Evolutionary conservation across 1,284 basidiomycete species (phyloP).

Genomic region (Austroboletus olivaceoglutinosus): DNA sequence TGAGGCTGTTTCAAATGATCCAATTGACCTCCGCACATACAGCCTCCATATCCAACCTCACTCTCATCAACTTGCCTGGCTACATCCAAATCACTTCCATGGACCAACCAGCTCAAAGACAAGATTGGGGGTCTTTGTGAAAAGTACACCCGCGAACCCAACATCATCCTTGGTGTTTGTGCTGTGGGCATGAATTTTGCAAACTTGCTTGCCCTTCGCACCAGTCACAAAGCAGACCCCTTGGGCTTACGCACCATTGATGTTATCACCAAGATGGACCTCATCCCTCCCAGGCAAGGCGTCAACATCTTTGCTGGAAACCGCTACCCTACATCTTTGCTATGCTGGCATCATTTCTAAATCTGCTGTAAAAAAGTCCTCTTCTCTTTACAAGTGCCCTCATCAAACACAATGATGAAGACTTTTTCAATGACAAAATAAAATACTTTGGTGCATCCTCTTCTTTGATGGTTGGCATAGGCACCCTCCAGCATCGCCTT

Average conservation of each 20-base stretch:
- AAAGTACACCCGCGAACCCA: conserved; percentile 96
- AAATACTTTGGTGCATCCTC: conserved; percentile 72
- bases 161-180: conserved; percentile 97
- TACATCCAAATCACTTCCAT: conserved; percentile 95
- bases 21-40: conserved; percentile 96
- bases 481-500: conserved; percentile 81
- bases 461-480: conserved; percentile 86
- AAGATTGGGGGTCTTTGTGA: conserved; percentile 91
- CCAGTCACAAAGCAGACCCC: conserved; percentile 92
- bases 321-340: conserved; percentile 95
- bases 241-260: conserved; percentile 94
- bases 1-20: conserved; percentile 90
- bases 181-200: conserved; percentile 98
- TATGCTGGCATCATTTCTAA: conserved; percentile 98
- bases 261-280: conserved; percentile 98
- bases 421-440: conserved; percentile 74
- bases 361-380: conserved; percentile 49
- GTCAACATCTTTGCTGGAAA: conserved; percentile 84
- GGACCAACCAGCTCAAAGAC: conserved; percentile 97
- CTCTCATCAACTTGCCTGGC: conserved; percentile 95
- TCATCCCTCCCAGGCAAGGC: conserved; percentile 85
- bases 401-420: conserved; percentile 70
- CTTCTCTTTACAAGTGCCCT: conserved; percentile 49
- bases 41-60: conserved; percentile 96
- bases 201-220: conserved; percentile 93